These are phyloP conservation scores for Populus hybrid DNA, from an alignment of 441 rosid genomes.

Conservation along the genomic window DNA sequence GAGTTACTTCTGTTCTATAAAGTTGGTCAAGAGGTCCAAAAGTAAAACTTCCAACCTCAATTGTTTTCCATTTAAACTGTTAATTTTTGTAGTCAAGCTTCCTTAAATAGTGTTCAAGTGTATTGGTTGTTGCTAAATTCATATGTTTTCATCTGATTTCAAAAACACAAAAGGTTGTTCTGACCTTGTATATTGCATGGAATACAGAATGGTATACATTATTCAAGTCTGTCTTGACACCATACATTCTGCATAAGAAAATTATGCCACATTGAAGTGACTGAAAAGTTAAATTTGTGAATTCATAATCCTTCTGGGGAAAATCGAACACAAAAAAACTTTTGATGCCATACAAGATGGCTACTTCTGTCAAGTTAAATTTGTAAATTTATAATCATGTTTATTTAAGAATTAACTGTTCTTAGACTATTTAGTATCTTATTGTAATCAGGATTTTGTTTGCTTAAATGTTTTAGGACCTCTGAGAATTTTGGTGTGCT, in stretches of 20 bases:
- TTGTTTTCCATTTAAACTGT: slow-evolving; percentile 21
- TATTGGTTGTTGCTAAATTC: not conserved
- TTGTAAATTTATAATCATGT: not conserved
- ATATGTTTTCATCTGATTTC: not conserved
- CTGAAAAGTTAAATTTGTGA: not conserved
- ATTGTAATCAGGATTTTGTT: not conserved
- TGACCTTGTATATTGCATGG: not conserved
- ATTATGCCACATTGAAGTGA: slow-evolving; percentile 1
- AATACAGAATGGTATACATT: slow-evolving; percentile 7
- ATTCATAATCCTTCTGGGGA: not conserved
- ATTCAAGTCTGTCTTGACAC: not conserved
- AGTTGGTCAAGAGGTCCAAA: slow-evolving; percentile 84
- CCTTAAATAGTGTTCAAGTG: not conserved
- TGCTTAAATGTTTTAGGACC: not conserved
- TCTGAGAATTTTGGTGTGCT: not conserved
- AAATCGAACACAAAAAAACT: not conserved
- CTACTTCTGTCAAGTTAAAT: not conserved
- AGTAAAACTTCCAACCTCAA: slow-evolving; percentile 30
- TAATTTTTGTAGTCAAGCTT: not conserved
- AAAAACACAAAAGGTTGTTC: not conserved
- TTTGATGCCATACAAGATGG: not conserved
- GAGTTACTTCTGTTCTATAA: slow-evolving; percentile 84
- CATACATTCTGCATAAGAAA: not conserved
- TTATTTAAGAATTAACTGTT: no score
- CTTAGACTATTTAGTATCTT: not conserved